These are phyloP conservation scores for Bacidia rubella DNA, from an alignment of 495 filamentous ascomycete species.

Conservation along the genomic window DNA sequence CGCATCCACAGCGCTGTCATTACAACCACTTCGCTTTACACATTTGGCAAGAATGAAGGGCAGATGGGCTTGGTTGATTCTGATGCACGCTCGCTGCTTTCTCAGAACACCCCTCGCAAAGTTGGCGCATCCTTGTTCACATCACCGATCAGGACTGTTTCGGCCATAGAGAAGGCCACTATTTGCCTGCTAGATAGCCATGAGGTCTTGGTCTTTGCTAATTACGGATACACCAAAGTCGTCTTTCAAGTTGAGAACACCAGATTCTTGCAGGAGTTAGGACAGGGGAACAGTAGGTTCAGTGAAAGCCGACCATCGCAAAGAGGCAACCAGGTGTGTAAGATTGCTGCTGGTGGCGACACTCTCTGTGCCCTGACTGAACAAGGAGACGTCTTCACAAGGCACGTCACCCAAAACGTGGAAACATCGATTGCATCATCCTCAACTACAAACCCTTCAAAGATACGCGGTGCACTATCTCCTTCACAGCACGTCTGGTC, in stretches of 20 bases:
- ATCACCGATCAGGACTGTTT: conserved; percentile 59
- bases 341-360: conserved; percentile 72
- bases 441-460: conserved; percentile 81
- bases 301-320: neutral
- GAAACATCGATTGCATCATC: conserved; percentile 44
- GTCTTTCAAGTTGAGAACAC: conserved; percentile 65
- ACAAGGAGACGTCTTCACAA: conserved; percentile 73
- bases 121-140: conserved; percentile 80
- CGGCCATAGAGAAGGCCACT: conserved; percentile 85
- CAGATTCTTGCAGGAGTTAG: conserved; percentile 51
- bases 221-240: conserved; percentile 81
- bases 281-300: conserved; percentile 36
- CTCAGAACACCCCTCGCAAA: conserved; percentile 67
- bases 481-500: conserved; percentile 69
- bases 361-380: conserved; percentile 77
- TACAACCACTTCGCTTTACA: conserved; percentile 68
- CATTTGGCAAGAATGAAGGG: conserved; percentile 91
- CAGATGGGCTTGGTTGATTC: conserved; percentile 91
- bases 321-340: conserved; percentile 44
- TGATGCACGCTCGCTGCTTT: conserved; percentile 76
- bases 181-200: conserved; percentile 72
- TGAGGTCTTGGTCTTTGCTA: conserved; percentile 84
- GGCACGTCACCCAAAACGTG: conserved; percentile 51
- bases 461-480: conserved; percentile 66
- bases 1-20: conserved; percentile 83